Base-by-base conservation (phyloP, 2,329 filamentous ascomycete species). In the Huntiella decipiens region DNA sequence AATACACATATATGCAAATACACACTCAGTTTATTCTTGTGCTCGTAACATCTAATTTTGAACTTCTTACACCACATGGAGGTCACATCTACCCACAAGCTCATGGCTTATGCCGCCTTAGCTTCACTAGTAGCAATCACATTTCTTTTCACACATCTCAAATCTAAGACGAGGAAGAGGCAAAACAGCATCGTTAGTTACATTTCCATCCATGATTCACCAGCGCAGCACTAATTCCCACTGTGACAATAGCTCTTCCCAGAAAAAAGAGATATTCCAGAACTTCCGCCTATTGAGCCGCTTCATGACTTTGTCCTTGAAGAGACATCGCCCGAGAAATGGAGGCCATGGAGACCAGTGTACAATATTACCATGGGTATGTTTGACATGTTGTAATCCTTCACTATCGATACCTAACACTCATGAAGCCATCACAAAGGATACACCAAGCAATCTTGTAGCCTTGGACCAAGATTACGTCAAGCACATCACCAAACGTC, bases 341-440 rank as follows among this genome's bases (percentile, higher is more conserved):
- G 66, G 33, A 59, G 68, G 2, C 68, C 67, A 0, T 72, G 70
- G 54, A 71, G 70, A 54, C 63, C 66, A 0, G 61, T 62, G 2
- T 73, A 70, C 52, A 59, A 72, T 52, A 71, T 73, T 49, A 70
- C 66, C 0, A 73, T 74, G 68, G 69, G 69, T 67, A 52, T 31
- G 54, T 16, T 10, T 15, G 35, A 8, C 13, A 19, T 34, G 16
- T 31, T 11, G 12, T 15, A 32, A 11, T 11, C 5, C 11, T 33
- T 11, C 5, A 13, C 13, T 38, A 16, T 35, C 38, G 34, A 46
- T 32, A 36, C 17, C 22, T 28, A 28, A 28, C 22, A 28, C 6
- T 28, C n/a, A 41, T n/a, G 7, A 49, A 71, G 68, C 61, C 2
- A 55, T 72, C 2, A 62, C 62, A 17, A 57, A 59, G 10, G 58